These are phyloP conservation scores for Waltergamsia citrina DNA, from an alignment of 2,329 filamentous ascomycete species.

Conservation along the genomic window DNA sequence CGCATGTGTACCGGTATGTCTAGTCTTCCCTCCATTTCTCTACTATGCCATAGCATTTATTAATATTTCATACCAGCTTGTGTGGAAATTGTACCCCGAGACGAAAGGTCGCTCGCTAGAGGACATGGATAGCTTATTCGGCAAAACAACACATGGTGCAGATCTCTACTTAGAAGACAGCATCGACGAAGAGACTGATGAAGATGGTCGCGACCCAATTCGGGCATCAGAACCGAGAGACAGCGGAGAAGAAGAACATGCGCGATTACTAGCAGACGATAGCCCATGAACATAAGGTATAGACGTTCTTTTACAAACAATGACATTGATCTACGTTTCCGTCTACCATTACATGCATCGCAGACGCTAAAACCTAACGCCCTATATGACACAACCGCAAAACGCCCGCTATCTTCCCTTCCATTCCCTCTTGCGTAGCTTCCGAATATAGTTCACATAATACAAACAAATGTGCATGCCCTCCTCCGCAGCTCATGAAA, in stretches of 20 bases:
- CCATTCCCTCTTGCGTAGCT: no score
- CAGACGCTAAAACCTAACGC: no score
- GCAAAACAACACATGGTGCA: constrained; percentile 4
- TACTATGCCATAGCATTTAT: neutral
- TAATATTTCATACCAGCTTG: constrained; percentile 11
- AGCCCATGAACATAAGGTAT: no score
- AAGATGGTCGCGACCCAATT: no score
- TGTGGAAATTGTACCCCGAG: constrained; percentile 1
- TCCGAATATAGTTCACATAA: neutral
- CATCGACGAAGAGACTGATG: constrained; percentile 1
- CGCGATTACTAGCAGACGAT: no score
- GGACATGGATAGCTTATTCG: constrained; percentile 11
- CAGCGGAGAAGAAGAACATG: neutral
- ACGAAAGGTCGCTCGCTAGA: constrained; percentile 2
- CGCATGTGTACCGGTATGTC: constrained; percentile 31
- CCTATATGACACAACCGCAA: no score
- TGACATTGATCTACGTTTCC: no score
- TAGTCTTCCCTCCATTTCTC: neutral
- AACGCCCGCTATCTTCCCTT: no score
- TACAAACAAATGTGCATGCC: neutral
- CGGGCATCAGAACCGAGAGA: neutral
- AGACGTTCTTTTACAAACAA: no score
- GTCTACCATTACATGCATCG: no score
- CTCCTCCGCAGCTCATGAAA: no score
- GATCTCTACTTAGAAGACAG: neutral